phyloP scores from a whole-genome alignment of 495 filamentous ascomycete genomes.

The Hypoxylon trugodes region DNA sequence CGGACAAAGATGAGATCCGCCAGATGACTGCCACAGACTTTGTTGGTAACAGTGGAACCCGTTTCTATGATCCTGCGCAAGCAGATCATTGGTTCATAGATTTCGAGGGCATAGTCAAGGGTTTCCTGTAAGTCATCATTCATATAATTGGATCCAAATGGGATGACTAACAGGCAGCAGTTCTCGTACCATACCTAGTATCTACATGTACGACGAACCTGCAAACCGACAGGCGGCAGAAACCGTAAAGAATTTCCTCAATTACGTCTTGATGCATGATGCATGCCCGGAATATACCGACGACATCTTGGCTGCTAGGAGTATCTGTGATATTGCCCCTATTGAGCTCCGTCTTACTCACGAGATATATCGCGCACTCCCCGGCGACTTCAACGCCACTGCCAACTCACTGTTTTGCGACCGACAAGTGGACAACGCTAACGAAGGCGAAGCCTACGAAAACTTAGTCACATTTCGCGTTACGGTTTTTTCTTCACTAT shows the following conservation, averaged over 20 bases:
- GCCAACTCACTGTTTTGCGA: conserved; percentile 42
- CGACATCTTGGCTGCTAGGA: conserved; percentile 70
- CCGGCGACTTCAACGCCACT: conserved; percentile 78
- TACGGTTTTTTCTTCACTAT: conserved; percentile 18
- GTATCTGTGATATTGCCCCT: conserved; percentile 72
- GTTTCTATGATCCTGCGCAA: conserved; percentile 56
- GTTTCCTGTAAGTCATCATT: conserved; percentile 70
- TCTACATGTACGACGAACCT: conserved; percentile 36
- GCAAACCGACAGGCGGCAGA: conserved; percentile 42
- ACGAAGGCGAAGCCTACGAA: conserved; percentile 22
- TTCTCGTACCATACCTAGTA: conserved; percentile 44
- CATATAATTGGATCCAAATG: conserved; percentile 17
- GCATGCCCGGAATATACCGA: conserved; percentile 83
- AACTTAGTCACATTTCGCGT: conserved; percentile 35
- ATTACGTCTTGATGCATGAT: conserved; percentile 82
- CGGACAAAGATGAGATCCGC: conserved; percentile 67
- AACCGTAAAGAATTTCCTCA: conserved; percentile 85
- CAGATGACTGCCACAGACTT: conserved; percentile 67
- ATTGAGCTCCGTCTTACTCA: conserved; percentile 69
- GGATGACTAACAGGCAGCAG: conserved; percentile 47
- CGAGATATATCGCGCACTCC: conserved; percentile 60
- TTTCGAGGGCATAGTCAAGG: conserved; percentile 77
- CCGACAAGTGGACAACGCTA: conserved; percentile 13
- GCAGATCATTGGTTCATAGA: conserved; percentile 74
- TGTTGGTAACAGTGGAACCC: conserved; percentile 50